Base-by-base conservation (phyloP, 768 basidiomycete species). In the Panus rudis region DNA sequence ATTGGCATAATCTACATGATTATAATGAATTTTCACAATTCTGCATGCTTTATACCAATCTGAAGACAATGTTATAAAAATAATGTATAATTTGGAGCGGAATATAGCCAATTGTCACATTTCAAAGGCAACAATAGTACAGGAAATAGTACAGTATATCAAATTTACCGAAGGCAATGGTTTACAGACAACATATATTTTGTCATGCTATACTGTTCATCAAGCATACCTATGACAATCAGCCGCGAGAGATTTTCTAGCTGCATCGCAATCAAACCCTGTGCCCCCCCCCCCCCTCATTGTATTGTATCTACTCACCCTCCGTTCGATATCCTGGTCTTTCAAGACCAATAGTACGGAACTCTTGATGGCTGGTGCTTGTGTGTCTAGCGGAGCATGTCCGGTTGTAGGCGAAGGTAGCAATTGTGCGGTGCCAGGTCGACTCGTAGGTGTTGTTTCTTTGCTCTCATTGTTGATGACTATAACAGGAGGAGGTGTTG, bases 231-330 rank as follows among this genome's bases (percentile, higher is more conserved):
- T n/a, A n/a, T n/a, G n/a, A n/a, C n/a, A n/a, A n/a, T n/a, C 80
- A 2, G 58, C 65, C 23, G 79, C 79, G 52, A 87, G 63, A 19
- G 83, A 86, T 31, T 79, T 73, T 28, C 86, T 69, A 60, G 85
- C 84, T n/a, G 53, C 56, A 8, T 42, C 38, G 23, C 51, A 68
- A 8, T 56, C 50, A 42, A 65, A 43, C 41, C 73, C 39, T 13
- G 77, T 71, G 20, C 77, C 67, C 13, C 82, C 80, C 3, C 89
- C 83, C 84, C 97, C 92, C 66, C 93, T 93, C 37, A 85, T 81
- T 54, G 97, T 86, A 50, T 92, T 89, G 60, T 94, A 98, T 59
- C 97, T 97, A 17, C 89, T 92, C 14, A 96, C 94, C 35, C 94
- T 75, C 17, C 94, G 79, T 54, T 92, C 90, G 1, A 80, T 75